Evolutionary conservation across 75 land plant genomes (phyloP).

Genomic region (Isoetes taiwanensis): DNA sequence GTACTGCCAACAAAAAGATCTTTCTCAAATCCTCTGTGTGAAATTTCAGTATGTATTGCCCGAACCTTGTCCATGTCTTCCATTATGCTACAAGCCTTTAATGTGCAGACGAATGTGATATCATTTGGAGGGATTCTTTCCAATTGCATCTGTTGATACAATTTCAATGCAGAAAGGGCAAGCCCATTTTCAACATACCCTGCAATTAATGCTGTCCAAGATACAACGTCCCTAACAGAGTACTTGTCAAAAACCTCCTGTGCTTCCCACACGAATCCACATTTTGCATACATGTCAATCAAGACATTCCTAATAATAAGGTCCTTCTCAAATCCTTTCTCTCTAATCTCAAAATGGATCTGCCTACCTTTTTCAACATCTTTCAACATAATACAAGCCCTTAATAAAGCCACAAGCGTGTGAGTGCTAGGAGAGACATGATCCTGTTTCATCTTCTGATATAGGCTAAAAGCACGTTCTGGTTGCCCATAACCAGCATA

Average conservation of each 20-base stretch:
- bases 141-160: conserved; percentile 24
- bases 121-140: background rate
- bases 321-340: conserved; percentile 22
- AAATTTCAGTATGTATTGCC: background rate
- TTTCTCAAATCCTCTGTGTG: background rate
- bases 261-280: conserved; percentile 20
- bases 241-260: conserved; percentile 30
- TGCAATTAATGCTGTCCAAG: conserved; percentile 42
- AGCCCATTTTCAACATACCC: conserved; percentile 22
- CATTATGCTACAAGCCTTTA: no score
- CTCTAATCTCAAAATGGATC: conserved; percentile 26
- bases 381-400: background rate
- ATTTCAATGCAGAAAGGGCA: conserved; percentile 8
- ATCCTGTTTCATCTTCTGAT: no score
- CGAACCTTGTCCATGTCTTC: background rate
- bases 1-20: background rate
- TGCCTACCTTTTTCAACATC: background rate
- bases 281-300: conserved; percentile 31
- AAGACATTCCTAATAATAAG: conserved; percentile 29
- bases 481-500: no score
- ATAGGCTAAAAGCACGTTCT: no score
- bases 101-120: no score
- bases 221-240: conserved; percentile 19
- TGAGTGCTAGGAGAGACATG: no score
- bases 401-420: no score